Evolutionary conservation across 257 asterid species (phyloP).

Genomic region (Cruciata laevipes): DNA sequence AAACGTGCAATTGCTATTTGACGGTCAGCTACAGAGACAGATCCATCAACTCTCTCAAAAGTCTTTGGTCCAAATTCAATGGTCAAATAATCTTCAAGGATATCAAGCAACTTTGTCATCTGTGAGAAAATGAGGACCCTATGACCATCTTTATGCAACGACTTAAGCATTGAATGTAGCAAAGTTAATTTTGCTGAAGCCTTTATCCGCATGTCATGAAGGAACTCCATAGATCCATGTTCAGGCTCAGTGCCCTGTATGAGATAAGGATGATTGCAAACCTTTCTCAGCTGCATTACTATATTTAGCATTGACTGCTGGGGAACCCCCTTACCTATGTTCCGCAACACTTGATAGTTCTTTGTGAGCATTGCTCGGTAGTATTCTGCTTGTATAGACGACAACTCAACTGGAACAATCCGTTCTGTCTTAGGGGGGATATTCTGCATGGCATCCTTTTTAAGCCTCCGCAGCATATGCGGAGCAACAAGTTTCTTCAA

Average conservation of each 20-base stretch:
- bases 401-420: constrained; percentile 93
- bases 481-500: constrained; percentile 97
- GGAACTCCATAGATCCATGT: constrained; percentile 72
- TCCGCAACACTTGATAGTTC: constrained; percentile 88
- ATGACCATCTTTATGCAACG: constrained; percentile 75
- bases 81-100: constrained; percentile 86
- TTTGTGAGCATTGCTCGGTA: constrained; percentile 98
- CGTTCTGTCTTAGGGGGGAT: constrained; percentile 98
- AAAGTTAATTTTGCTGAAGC: constrained; percentile 95
- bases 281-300: constrained; percentile 95
- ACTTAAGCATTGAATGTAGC: constrained; percentile 89
- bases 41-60: constrained; percentile 97
- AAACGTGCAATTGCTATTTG: constrained; percentile 92
- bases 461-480: constrained; percentile 94
- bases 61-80: constrained; percentile 89
- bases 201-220: constrained; percentile 96
- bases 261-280: constrained; percentile 98
- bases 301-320: constrained; percentile 96
- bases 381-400: constrained; percentile 96
- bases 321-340: constrained; percentile 85
- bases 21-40: constrained; percentile 80
- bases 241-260: constrained; percentile 98
- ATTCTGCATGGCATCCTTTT: constrained; percentile 94
- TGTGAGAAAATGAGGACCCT: constrained; percentile 95
- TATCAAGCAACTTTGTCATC: constrained; percentile 95